phyloP scores from a whole-genome alignment of 805 yeast genomes.

The Candida bentonensis region DNA sequence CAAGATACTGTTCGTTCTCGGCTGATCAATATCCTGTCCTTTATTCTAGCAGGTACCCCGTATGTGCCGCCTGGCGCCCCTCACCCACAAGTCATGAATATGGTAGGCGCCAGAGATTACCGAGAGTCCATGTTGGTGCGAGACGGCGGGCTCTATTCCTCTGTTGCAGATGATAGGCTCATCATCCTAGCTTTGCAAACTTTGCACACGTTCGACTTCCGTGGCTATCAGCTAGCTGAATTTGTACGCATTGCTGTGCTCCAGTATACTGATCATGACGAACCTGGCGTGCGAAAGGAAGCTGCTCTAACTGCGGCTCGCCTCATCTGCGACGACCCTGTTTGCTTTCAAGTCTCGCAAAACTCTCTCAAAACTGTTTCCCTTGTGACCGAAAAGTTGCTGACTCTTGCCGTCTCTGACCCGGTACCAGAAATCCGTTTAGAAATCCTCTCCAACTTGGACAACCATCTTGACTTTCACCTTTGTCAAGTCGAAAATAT shows the following conservation, averaged over 20 bases:
- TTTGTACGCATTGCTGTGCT: conserved; percentile 76
- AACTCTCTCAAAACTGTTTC: conserved; percentile 72
- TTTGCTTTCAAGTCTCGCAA: conserved; percentile 70
- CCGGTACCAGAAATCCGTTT: conserved; percentile 74
- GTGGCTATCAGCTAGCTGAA: conserved; percentile 65
- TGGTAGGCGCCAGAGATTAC: conserved; percentile 59
- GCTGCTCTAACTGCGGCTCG: conserved; percentile 78
- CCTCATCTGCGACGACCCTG: conserved; percentile 63
- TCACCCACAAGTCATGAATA: conserved; percentile 38
- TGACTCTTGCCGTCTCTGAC: conserved; percentile 79
- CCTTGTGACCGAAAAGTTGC: conserved; percentile 66
- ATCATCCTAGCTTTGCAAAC: conserved; percentile 69
- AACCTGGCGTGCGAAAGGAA: conserved; percentile 62
- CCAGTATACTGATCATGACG: conserved; percentile 70
- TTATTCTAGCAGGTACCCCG: conserved; percentile 64
- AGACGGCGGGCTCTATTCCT: conserved; percentile 43
- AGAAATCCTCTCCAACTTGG: conserved; percentile 61
- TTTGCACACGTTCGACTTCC: conserved; percentile 61
- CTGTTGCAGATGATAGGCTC: conserved; percentile 34
- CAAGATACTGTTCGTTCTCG: conserved; percentile 59
- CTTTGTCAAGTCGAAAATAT: conserved; percentile 89
- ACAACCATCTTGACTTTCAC: conserved; percentile 74
- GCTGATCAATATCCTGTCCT: conserved; percentile 55
- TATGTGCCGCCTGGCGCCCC: conserved; percentile 84
- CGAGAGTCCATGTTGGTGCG: conserved; percentile 59